These are phyloP conservation scores for Aureobasidium sp. DNA, from an alignment of 2,329 filamentous ascomycete genomes.

Conservation along the genomic window DNA sequence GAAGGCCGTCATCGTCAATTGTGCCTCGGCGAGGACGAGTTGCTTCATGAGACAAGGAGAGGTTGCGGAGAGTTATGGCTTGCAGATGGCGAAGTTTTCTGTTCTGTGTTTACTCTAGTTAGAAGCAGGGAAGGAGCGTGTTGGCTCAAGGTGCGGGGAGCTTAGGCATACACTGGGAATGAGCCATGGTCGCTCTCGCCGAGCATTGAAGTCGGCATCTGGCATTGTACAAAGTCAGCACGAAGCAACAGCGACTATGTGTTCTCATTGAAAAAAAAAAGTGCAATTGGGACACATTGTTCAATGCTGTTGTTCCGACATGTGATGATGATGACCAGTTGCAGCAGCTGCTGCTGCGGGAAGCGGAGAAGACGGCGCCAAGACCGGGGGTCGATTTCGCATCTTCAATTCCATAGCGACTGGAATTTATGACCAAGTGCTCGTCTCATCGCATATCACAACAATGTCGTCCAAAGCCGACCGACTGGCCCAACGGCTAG, in stretches of 20 bases:
- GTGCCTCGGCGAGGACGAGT: constrained; percentile 48
- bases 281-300: not conserved
- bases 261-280: not conserved
- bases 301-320: not conserved
- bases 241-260: not conserved
- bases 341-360: not conserved
- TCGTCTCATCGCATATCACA: not conserved
- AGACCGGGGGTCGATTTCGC: constrained; percentile 5
- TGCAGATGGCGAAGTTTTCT: constrained; percentile 81
- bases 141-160: not conserved
- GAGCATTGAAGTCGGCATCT: constrained; percentile 20
- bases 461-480: constrained; percentile 1
- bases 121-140: not conserved
- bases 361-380: constrained; percentile 5
- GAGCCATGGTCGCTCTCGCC: constrained; percentile 44
- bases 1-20: constrained; percentile 68
- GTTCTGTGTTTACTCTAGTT: constrained; percentile 48
- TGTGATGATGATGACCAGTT: constrained; percentile 5
- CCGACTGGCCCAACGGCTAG: constrained; percentile 32
- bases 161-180: constrained; percentile 40
- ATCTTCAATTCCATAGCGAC: not conserved
- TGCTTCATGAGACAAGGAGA: constrained; percentile 57
- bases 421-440: not conserved
- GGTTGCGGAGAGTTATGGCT: constrained; percentile 79
- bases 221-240: not conserved